Conservation (phyloP, 1,139 yeast species). For the Tardiomyces digboiensis region DNA sequence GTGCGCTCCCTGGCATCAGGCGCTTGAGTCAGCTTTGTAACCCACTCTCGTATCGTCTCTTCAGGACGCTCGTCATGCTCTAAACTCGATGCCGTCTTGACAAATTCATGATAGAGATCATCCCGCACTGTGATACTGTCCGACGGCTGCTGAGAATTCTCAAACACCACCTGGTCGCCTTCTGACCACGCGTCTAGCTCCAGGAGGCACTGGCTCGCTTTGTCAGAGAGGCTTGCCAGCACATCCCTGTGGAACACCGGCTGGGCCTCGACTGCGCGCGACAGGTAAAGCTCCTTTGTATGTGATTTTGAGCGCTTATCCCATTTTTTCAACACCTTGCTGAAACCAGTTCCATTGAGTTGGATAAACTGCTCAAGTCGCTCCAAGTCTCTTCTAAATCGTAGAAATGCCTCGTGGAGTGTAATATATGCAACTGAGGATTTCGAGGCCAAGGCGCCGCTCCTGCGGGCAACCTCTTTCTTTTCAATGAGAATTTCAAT, state of each 20-base stretch:
- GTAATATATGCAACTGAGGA: constrained; percentile 53
- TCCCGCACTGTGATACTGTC: constrained; percentile 25
- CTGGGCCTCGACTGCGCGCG: constrained; percentile 91
- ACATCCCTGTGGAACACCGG: constrained; percentile 93
- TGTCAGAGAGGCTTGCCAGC: constrained; percentile 75
- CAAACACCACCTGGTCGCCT: constrained; percentile 44
- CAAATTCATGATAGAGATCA: constrained; percentile 58
- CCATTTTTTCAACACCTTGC: constrained; percentile 95
- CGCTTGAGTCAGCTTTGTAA: constrained; percentile 41
- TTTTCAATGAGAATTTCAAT: constrained; percentile 68
- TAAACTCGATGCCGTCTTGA: constrained; percentile 42
- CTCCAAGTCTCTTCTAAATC: constrained; percentile 81
- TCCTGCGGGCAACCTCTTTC: constrained; percentile 47
- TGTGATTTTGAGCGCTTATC: constrained; percentile 93
- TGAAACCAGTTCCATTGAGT: constrained; percentile 89
- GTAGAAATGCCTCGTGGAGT: constrained; percentile 79
- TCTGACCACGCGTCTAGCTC: constrained; percentile 83
- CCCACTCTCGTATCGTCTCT: constrained; percentile 29
- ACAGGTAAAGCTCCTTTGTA: constrained; percentile 82
- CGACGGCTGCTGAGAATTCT: constrained; percentile 10
- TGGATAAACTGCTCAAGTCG: constrained; percentile 89
- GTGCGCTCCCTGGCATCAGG: constrained; percentile 37
- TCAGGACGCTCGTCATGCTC: constrained; percentile 16
- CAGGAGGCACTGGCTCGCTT: constrained; percentile 64
- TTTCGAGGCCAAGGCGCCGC: constrained; percentile 30